phyloP scores from a whole-genome alignment of 1,284 basidiomycete species.

The Rhodotorula glutinis region DNA sequence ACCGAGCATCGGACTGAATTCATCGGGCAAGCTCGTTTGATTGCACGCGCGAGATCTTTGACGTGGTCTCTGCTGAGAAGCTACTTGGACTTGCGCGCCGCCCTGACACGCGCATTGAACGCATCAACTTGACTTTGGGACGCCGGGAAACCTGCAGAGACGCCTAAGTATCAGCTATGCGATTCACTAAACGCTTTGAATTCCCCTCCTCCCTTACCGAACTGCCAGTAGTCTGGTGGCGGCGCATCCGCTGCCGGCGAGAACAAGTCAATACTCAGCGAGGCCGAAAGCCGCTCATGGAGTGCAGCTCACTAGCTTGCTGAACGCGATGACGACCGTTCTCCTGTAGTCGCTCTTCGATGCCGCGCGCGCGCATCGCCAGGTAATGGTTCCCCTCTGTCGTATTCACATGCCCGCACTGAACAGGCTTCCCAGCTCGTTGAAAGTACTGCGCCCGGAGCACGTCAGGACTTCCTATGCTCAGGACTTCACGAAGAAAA shows the following conservation, averaged over 20 bases:
- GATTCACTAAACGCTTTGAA: not conserved
- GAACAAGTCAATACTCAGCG: constrained; percentile 44
- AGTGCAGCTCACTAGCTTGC: constrained; percentile 16
- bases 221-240: constrained; percentile 74
- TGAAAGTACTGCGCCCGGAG: constrained; percentile 65
- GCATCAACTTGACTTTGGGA: constrained; percentile 67
- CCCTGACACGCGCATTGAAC: constrained; percentile 68
- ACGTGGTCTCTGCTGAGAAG: not conserved
- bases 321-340: constrained; percentile 21
- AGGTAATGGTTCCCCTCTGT: constrained; percentile 1
- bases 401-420: constrained; percentile 14
- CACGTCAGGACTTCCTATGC: not conserved
- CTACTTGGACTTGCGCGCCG: constrained; percentile 57
- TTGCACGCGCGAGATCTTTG: not conserved
- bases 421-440: constrained; percentile 55
- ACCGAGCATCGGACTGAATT: too few relatives aligned
- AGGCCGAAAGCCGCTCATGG: not conserved
- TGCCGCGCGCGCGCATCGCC: constrained; percentile 9
- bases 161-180: too few relatives aligned
- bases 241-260: constrained; percentile 62
- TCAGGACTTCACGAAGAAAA: not conserved
- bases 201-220: constrained; percentile 12
- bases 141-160: constrained; percentile 64
- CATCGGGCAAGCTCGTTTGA: not conserved
- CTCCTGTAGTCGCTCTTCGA: constrained; percentile 16